These are phyloP conservation scores for Mycena indigotica DNA, from an alignment of 768 basidiomycete genomes.

Conservation along the genomic window DNA sequence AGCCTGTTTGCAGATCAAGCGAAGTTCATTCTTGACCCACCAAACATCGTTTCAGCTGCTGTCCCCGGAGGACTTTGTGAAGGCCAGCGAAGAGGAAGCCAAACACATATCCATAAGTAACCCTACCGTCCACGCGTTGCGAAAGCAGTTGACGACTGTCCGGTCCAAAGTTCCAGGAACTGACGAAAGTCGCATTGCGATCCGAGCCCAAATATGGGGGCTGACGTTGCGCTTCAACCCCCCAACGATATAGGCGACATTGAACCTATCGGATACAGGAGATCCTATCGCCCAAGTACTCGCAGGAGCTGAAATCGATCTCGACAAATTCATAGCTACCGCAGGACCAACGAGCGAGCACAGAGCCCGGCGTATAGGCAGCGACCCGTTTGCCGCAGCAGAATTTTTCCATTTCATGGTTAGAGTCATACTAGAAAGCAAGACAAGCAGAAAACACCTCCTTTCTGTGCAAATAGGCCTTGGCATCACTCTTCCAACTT, in stretches of 20 bases:
- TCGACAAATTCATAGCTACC: background rate
- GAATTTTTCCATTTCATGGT: background rate
- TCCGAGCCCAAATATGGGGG: background rate
- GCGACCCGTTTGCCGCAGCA: background rate
- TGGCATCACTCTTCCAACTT: too few species aligned
- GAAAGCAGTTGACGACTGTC: background rate
- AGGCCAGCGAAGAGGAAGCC: background rate
- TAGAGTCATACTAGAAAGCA: too few species aligned
- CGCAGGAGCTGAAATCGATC: too few species aligned
- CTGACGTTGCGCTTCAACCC: background rate
- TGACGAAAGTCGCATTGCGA: too few species aligned
- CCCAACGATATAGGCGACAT: background rate
- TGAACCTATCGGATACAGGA: background rate
- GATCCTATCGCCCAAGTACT: too few species aligned
- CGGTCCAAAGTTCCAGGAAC: background rate
- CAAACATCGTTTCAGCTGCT: background rate
- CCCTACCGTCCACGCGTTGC: background rate
- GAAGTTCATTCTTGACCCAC: background rate
- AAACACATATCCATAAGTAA: background rate
- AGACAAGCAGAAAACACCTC: too few species aligned
- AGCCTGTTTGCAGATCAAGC: background rate
- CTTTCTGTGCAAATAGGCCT: too few species aligned
- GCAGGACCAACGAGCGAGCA: background rate
- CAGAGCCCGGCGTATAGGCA: background rate
- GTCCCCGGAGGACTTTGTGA: background rate